Evolutionary conservation across 2,329 filamentous ascomycete genomes (phyloP).

Genomic region (Aureobasidium melanogenum): DNA sequence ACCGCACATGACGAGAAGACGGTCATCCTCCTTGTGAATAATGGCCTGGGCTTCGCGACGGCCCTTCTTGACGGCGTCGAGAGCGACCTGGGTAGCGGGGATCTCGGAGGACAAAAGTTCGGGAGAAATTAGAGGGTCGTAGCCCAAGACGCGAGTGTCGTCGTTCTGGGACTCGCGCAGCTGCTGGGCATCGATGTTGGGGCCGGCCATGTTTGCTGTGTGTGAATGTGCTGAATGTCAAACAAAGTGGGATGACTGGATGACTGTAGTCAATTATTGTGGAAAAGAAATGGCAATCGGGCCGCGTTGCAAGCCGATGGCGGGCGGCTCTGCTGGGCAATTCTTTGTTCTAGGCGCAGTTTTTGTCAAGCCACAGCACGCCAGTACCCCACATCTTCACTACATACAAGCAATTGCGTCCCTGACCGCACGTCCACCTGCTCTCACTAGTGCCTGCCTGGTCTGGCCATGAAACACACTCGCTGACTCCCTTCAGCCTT

Average conservation of each 20-base stretch:
- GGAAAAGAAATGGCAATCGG: neutral
- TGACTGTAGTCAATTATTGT: neutral
- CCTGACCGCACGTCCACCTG: neutral
- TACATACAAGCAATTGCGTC: neutral
- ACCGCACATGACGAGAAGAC: conserved; percentile 86
- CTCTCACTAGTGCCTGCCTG: neutral
- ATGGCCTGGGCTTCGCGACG: conserved; percentile 62
- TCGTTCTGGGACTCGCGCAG: conserved; percentile 7
- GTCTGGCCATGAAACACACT: neutral
- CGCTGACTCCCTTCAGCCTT: neutral
- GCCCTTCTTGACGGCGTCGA: conserved; percentile 62
- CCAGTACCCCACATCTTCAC: neutral
- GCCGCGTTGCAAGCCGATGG: neutral
- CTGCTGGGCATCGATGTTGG: conserved; percentile 4
- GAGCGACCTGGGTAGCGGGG: conserved; percentile 52
- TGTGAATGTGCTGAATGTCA: neutral
- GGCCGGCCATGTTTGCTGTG: neutral
- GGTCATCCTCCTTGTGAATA: conserved; percentile 71
- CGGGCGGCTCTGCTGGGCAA: neutral
- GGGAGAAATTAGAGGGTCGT: conserved; percentile 87
- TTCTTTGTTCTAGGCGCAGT: neutral
- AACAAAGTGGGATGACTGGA: neutral
- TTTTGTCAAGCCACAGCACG: neutral
- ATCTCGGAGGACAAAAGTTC: conserved; percentile 81
- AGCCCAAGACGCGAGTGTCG: conserved; percentile 58